Evolutionary conservation across 331 rosid genomes (phyloP).

Genomic region (Cydonia oblonga): DNA sequence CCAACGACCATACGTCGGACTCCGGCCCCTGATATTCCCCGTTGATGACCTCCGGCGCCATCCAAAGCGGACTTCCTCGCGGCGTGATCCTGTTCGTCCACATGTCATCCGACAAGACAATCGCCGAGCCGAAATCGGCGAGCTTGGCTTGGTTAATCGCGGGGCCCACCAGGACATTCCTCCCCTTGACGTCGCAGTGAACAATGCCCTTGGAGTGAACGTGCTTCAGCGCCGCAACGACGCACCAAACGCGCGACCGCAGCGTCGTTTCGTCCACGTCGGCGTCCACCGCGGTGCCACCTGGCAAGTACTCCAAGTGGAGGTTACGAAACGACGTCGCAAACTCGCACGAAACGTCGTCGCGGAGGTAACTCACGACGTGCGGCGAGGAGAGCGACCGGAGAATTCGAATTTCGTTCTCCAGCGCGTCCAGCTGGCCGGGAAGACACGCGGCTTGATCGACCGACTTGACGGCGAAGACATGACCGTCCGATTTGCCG

Average conservation of each 20-base stretch:
- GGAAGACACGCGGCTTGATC: conserved; percentile 19
- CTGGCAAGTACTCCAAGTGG: conserved; percentile 69
- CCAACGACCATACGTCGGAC: conserved; percentile 84
- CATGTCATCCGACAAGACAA: not conserved
- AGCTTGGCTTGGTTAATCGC: conserved; percentile 31
- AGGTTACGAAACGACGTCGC: conserved; percentile 49
- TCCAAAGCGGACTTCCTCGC: conserved; percentile 95
- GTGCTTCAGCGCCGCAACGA: conserved; percentile 50
- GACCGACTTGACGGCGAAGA: conserved; percentile 81
- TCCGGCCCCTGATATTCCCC: conserved; percentile 68
- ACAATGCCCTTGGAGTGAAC: conserved; percentile 52
- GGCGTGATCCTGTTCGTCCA: conserved; percentile 3
- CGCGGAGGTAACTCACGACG: conserved; percentile 44
- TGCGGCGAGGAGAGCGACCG: conserved; percentile 44
- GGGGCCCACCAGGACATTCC: conserved; percentile 43
- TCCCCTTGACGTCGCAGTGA: conserved; percentile 83
- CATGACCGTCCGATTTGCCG: conserved; percentile 22
- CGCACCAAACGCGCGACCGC: conserved; percentile 45
- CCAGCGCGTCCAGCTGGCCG: conserved; percentile 39
- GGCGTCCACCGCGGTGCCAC: conserved; percentile 44
- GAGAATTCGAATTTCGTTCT: conserved; percentile 65
- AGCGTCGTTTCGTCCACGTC: conserved; percentile 49
- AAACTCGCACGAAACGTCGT: conserved; percentile 40
- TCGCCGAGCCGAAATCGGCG: conserved; percentile 69
- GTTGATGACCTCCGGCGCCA: conserved; percentile 92